These are phyloP conservation scores for Gentiana dahurica DNA, from an alignment of 257 asterid genomes.

Conservation along the genomic window DNA sequence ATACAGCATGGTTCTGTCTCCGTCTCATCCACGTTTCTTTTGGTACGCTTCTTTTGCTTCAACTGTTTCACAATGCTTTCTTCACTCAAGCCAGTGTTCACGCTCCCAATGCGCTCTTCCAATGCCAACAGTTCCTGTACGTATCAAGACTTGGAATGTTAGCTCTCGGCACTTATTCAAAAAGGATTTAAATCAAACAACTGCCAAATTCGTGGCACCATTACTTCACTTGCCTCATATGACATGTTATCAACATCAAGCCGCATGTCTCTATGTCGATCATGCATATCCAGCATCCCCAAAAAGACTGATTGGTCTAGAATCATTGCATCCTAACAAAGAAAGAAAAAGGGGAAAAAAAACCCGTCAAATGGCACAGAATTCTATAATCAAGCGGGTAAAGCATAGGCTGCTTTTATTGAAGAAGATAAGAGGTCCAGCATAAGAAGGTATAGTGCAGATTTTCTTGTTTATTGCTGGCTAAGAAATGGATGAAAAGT, in stretches of 20 bases:
- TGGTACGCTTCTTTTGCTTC: constrained; percentile 19
- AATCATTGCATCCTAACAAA: constrained; percentile 30
- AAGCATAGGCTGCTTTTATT: too few species aligned
- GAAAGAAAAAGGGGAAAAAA: background rate
- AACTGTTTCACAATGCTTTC: constrained; percentile 23
- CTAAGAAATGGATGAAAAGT: too few species aligned
- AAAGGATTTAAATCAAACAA: too few species aligned
- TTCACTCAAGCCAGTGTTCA: constrained; percentile 30
- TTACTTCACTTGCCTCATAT: constrained; percentile 23
- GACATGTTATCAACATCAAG: constrained; percentile 47
- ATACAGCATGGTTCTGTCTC: constrained; percentile 37
- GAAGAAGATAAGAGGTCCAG: too few species aligned
- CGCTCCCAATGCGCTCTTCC: constrained; percentile 40
- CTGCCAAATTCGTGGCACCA: too few species aligned
- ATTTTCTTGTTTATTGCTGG: too few species aligned
- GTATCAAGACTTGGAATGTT: background rate
- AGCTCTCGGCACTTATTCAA: background rate
- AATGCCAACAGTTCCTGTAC: constrained; percentile 32
- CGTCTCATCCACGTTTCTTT: constrained; percentile 11
- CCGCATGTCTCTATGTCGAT: constrained; percentile 45
- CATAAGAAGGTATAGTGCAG: too few species aligned
- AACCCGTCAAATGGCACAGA: too few species aligned
- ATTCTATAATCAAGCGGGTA: too few species aligned
- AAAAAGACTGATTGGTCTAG: constrained; percentile 33
- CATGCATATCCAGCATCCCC: constrained; percentile 31